A percentile compares a stretch with the other conserved stretches of the same genome.
These are phyloP conservation scores for Magnaporthiopsis poae DNA, from an alignment of 2,329 filamentous ascomycete species.

Conservation along the genomic window DNA sequence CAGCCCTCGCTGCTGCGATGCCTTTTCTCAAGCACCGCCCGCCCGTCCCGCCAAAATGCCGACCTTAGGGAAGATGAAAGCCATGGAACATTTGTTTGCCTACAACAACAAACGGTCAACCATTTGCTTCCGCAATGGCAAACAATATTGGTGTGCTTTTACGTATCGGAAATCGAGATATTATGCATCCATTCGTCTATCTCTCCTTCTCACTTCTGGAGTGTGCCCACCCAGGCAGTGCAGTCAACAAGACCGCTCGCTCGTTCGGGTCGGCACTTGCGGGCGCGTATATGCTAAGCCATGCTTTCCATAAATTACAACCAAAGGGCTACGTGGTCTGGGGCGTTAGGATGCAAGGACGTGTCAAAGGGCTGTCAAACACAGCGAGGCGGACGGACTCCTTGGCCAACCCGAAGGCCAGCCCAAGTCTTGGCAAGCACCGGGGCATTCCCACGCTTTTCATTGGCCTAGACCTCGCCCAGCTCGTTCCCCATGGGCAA, in stretches of 20 bases:
- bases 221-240: no score
- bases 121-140: not conserved
- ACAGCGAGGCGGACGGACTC: not conserved
- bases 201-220: not conserved
- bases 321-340: not conserved
- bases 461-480: not conserved
- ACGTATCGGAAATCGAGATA: not conserved
- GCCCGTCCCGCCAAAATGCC: not conserved
- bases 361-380: not conserved
- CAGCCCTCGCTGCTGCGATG: not conserved
- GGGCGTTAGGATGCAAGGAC: not conserved
- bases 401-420: not conserved
- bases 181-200: not conserved
- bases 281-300: not conserved
- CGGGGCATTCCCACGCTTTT: not conserved
- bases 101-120: not conserved
- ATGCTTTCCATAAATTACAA: not conserved
- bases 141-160: not conserved
- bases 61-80: not conserved
- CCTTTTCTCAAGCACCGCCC: not conserved
- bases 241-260: not conserved
- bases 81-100: not conserved
- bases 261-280: not conserved
- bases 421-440: not conserved
- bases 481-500: not conserved